Evolutionary conservation across 2,329 filamentous ascomycete species (phyloP).

Genomic region (Pseudocercospora macadamiae): DNA sequence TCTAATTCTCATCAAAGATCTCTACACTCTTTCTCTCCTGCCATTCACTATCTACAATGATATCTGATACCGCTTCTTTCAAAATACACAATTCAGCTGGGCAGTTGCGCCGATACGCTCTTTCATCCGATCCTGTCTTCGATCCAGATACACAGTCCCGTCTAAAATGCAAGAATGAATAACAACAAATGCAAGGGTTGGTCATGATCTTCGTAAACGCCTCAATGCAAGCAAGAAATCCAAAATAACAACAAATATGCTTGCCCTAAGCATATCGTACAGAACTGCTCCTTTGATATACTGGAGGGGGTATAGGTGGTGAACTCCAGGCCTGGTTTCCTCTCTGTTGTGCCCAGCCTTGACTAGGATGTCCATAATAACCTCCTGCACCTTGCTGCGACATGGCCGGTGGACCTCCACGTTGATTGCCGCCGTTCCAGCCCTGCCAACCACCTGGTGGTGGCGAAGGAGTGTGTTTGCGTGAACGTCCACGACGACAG

Average conservation of each 20-base stretch:
- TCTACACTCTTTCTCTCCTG: neutral
- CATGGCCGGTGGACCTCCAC: slow-evolving; percentile 21
- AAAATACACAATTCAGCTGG: too few relatives aligned
- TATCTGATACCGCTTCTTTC: neutral
- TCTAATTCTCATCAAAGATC: too few relatives aligned
- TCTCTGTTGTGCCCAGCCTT: slow-evolving; percentile 30
- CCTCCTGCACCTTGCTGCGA: slow-evolving; percentile 21
- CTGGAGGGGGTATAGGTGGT: slow-evolving; percentile 29
- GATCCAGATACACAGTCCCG: too few relatives aligned
- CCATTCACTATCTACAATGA: neutral
- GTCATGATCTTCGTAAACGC: neutral
- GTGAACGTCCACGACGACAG: slow-evolving; percentile 44
- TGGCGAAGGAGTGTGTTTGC: slow-evolving; percentile 28
- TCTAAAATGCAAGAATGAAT: too few relatives aligned
- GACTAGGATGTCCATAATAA: slow-evolving; percentile 25
- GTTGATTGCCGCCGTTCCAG: slow-evolving; percentile 30
- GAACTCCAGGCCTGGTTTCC: slow-evolving; percentile 17
- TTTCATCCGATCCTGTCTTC: too few relatives aligned
- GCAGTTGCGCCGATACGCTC: neutral
- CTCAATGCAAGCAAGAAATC: too few relatives aligned
- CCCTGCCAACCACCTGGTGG: slow-evolving; percentile 39
- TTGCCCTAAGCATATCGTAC: slow-evolving; percentile 27
- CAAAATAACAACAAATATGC: slow-evolving; percentile 8
- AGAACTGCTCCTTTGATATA: slow-evolving; percentile 23
- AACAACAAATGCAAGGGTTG: neutral